Evolutionary conservation across 768 basidiomycete genomes (phyloP).

Genomic region (Termitomyces titanicus): DNA sequence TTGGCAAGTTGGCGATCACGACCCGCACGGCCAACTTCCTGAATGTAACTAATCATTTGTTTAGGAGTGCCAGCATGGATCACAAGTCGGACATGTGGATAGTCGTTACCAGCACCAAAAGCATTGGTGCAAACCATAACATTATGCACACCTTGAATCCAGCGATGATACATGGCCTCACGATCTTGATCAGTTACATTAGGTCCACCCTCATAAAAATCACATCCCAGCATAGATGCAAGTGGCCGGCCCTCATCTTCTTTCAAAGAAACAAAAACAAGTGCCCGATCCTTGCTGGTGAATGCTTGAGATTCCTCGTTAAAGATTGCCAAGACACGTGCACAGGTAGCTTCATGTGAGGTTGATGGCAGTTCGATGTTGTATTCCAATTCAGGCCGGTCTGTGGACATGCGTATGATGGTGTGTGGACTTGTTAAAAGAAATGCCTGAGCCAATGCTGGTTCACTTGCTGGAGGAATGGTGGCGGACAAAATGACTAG

Average conservation of each 20-base stretch:
- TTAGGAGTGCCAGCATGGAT: not conserved
- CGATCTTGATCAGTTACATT: not conserved
- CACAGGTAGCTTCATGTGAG: too few species aligned
- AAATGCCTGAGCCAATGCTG: not conserved
- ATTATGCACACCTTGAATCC: not conserved
- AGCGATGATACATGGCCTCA: not conserved
- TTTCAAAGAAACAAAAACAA: not conserved
- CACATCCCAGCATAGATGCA: not conserved
- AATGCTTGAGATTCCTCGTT: too few species aligned
- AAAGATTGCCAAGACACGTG: too few species aligned
- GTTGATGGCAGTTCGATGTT: not conserved
- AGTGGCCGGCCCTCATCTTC: not conserved
- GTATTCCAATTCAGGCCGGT: not conserved
- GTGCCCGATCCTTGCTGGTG: not conserved
- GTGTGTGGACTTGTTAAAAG: too few species aligned
- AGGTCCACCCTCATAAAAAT: not conserved
- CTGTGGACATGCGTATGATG: not conserved
- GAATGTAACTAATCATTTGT: not conserved
- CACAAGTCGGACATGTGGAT: not conserved
- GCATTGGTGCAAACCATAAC: slow-evolving; percentile 1
- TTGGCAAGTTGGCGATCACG: not conserved
- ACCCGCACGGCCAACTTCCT: not conserved
- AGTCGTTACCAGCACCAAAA: slow-evolving; percentile 1
- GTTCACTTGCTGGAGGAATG: not conserved
- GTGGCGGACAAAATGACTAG: not conserved